These are phyloP conservation scores for Aspergillus cristatus DNA, from an alignment of 495 filamentous ascomycete species.

Conservation along the genomic window DNA sequence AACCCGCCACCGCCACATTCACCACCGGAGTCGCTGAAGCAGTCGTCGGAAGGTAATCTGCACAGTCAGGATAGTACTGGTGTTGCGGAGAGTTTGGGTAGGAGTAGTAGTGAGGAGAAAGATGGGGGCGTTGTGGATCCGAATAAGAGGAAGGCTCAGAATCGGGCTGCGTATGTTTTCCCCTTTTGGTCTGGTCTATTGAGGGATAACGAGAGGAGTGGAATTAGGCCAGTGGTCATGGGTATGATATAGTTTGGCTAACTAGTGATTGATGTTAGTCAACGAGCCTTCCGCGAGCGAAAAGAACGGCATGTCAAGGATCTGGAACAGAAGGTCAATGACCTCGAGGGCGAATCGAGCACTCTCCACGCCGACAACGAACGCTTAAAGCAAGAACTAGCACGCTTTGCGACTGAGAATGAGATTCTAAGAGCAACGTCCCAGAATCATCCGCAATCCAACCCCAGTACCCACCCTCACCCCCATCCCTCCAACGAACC, in stretches of 20 bases:
- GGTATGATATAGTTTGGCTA: too few relatives aligned
- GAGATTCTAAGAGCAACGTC: slow-evolving; percentile 84
- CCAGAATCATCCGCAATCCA: slow-evolving; percentile 11
- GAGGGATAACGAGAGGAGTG: too few relatives aligned
- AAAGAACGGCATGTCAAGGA: slow-evolving; percentile 92
- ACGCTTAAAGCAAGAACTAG: slow-evolving; percentile 71
- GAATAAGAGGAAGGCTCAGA: slow-evolving; percentile 86
- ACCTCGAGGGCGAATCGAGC: slow-evolving; percentile 51
- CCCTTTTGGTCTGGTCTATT: too few relatives aligned
- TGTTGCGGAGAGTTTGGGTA: slow-evolving; percentile 12
- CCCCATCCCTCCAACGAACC: slow-evolving; percentile 17
- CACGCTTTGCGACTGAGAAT: slow-evolving; percentile 77
- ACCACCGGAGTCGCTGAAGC: slow-evolving; percentile 36
- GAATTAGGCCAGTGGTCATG: too few relatives aligned
- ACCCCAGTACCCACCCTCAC: slow-evolving; percentile 11
- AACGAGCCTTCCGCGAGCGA: slow-evolving; percentile 93
- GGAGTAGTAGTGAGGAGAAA: slow-evolving; percentile 55
- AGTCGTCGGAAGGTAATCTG: slow-evolving; percentile 21
- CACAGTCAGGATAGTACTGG: slow-evolving; percentile 16
- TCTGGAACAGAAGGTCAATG: slow-evolving; percentile 76
- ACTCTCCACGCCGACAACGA: slow-evolving; percentile 65
- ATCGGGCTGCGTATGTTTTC: slow-evolving; percentile 82
- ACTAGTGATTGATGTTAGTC: slow-evolving; percentile 46
- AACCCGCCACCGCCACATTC: slow-evolving; percentile 28
- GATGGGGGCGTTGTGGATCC: slow-evolving; percentile 69